Evolutionary conservation across 1,284 basidiomycete genomes (phyloP).

Genomic region (Heterobasidion parviporum): DNA sequence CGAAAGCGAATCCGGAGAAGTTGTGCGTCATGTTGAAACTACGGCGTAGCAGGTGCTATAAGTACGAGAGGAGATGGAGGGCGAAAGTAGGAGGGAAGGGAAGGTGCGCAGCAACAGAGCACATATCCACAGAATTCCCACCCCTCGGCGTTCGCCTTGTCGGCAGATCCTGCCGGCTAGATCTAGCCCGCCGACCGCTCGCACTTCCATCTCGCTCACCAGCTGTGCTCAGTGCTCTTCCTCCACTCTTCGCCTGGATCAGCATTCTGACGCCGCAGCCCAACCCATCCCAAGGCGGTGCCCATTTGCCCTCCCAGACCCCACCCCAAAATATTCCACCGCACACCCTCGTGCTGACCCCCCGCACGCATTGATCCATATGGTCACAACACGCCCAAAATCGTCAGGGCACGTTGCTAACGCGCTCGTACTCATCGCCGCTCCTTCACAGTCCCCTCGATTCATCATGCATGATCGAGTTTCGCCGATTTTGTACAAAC

Average conservation of each 20-base stretch:
- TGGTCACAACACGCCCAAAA: background rate
- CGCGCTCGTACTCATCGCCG: background rate
- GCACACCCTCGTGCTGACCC: too few species aligned
- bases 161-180: background rate
- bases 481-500: background rate
- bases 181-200: background rate
- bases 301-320: too few species aligned
- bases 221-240: too few species aligned
- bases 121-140: background rate
- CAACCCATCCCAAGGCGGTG: too few species aligned
- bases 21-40: background rate
- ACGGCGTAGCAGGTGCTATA: background rate
- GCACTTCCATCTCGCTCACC: background rate
- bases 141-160: slow-evolving; percentile 1
- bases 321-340: too few species aligned
- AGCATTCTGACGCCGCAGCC: too few species aligned
- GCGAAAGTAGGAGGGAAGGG: background rate
- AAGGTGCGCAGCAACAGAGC: background rate
- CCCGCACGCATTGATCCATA: too few species aligned
- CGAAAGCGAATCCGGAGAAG: background rate
- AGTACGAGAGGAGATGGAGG: background rate
- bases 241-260: too few species aligned
- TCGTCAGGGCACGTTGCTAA: background rate
- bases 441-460: background rate
- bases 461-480: background rate